Evolutionary conservation across 805 yeast species (phyloP).

Genomic region (Priceomyces castillae): DNA sequence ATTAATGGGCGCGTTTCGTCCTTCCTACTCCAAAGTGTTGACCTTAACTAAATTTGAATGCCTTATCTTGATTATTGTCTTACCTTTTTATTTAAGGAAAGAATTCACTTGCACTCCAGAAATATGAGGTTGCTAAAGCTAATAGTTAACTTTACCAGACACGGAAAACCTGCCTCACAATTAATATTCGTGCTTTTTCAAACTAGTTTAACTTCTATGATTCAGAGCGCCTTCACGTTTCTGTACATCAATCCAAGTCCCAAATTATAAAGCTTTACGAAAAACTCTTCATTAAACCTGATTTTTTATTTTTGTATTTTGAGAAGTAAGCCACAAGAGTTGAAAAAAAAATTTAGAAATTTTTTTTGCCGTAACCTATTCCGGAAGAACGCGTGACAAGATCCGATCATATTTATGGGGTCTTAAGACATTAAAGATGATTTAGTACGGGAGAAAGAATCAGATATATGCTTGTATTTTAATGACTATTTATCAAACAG

Average conservation of each 20-base stretch:
- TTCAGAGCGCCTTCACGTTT: not conserved
- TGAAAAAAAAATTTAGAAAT: not conserved
- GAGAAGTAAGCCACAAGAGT: conserved; percentile 1
- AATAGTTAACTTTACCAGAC: not conserved
- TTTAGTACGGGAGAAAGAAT: not conserved
- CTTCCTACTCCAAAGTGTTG: not conserved
- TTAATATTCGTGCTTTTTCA: not conserved
- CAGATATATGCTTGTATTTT: not conserved
- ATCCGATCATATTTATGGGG: not conserved
- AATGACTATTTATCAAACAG: not conserved
- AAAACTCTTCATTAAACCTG: not conserved
- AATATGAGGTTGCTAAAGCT: not conserved
- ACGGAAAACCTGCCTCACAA: not conserved
- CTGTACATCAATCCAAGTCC: not conserved
- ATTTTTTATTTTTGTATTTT: conserved; percentile 1
- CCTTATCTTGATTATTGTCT: not conserved
- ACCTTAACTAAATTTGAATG: not conserved
- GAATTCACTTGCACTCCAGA: not conserved
- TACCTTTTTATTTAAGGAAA: not conserved
- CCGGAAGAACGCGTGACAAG: not conserved
- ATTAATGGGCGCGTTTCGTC: not conserved
- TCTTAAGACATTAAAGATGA: not conserved
- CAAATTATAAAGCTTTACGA: not conserved
- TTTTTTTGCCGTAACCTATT: conserved; percentile 1
- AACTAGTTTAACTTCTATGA: not conserved